These are phyloP conservation scores for Talaromyces nanjingensis DNA, from an alignment of 495 filamentous ascomycete species.

Conservation along the genomic window DNA sequence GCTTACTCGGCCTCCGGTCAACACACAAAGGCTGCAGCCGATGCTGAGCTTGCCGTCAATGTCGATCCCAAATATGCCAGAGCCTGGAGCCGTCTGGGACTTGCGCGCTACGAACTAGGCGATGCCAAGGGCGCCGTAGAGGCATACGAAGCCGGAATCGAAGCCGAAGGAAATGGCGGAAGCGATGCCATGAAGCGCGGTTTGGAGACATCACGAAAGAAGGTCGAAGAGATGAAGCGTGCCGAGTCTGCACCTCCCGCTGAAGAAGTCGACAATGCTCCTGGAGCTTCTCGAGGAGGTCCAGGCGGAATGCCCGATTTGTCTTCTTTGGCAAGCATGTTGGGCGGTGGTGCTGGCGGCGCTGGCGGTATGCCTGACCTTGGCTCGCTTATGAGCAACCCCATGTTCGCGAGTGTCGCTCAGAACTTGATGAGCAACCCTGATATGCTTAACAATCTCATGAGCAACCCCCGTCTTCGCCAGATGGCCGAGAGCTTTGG, in stretches of 20 bases:
- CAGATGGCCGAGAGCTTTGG: conserved; percentile 61
- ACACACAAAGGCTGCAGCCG: conserved; percentile 70
- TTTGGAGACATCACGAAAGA: conserved; percentile 79
- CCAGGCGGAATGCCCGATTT: conserved; percentile 77
- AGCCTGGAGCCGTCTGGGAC: conserved; percentile 87
- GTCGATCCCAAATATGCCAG: conserved; percentile 92
- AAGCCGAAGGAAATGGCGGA: conserved; percentile 87
- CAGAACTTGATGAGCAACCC: conserved; percentile 97
- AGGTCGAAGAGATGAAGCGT: conserved; percentile 62
- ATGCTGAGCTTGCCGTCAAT: conserved; percentile 81
- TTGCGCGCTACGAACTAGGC: conserved; percentile 82
- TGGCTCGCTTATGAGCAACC: conserved; percentile 83
- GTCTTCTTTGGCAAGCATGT: conserved; percentile 60
- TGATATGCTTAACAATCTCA: conserved; percentile 76
- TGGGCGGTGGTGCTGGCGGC: conserved; percentile 55
- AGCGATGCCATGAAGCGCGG: conserved; percentile 81
- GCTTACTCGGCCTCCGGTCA: conserved; percentile 76
- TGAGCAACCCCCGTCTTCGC: conserved; percentile 85
- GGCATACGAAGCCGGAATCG: conserved; percentile 88
- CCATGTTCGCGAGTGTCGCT: conserved; percentile 94
- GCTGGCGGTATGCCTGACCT: conserved; percentile 86
- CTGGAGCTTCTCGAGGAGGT: conserved; percentile 37
- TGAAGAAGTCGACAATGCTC: conserved; percentile 41
- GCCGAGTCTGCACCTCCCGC: conserved; percentile 41
- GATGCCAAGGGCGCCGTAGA: conserved; percentile 90